phyloP scores from a whole-genome alignment of 2,329 filamentous ascomycete genomes.

The Aureobasidium pullulans region DNA sequence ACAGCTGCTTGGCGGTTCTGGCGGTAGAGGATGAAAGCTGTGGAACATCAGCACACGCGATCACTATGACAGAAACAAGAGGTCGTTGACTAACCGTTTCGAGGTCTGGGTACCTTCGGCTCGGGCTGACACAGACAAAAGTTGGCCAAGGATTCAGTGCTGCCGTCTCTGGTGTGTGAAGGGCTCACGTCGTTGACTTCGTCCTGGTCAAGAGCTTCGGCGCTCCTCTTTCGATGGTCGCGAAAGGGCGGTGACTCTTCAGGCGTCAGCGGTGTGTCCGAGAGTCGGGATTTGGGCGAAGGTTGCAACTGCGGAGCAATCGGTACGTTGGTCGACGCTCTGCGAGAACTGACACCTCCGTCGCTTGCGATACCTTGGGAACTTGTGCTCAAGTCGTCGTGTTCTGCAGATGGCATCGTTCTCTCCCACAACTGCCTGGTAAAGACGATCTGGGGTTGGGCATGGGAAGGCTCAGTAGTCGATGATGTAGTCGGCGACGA shows the following conservation, averaged over 20 bases:
- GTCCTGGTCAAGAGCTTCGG: slow-evolving; percentile 26
- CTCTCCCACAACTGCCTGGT: slow-evolving; percentile 32
- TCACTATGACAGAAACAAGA: slow-evolving; percentile 18
- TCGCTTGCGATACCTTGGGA: slow-evolving; percentile 8
- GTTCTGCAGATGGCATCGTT: slow-evolving; percentile 27
- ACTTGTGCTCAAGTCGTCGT: slow-evolving; percentile 13
- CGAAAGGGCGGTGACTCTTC: slow-evolving; percentile 29
- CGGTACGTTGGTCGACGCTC: slow-evolving; percentile 24
- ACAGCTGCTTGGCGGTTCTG: slow-evolving; percentile 84
- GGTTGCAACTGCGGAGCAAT: slow-evolving; percentile 21
- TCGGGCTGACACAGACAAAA: slow-evolving; percentile 65
- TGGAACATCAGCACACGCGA: slow-evolving; percentile 28
- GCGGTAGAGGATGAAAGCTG: slow-evolving; percentile 96
- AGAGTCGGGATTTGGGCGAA: slow-evolving; percentile 23
- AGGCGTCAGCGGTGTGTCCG: slow-evolving; percentile 29
- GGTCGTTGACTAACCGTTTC: slow-evolving; percentile 53
- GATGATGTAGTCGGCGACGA: slow-evolving; percentile 6
- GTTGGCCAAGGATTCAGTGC: slow-evolving; percentile 39
- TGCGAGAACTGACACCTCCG: slow-evolving; percentile 16
- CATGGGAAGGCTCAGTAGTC: slow-evolving; percentile 2
- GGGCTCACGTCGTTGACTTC: slow-evolving; percentile 23
- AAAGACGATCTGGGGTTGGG: slow-evolving; percentile 25
- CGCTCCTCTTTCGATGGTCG: slow-evolving; percentile 27
- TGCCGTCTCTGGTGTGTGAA: slow-evolving; percentile 24
- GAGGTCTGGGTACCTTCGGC: slow-evolving; percentile 62